Evolutionary conservation across 345 rosid genomes (phyloP), one percentile per base, ranked within the genome.

Genomic region (Brassica rapa): DNA sequence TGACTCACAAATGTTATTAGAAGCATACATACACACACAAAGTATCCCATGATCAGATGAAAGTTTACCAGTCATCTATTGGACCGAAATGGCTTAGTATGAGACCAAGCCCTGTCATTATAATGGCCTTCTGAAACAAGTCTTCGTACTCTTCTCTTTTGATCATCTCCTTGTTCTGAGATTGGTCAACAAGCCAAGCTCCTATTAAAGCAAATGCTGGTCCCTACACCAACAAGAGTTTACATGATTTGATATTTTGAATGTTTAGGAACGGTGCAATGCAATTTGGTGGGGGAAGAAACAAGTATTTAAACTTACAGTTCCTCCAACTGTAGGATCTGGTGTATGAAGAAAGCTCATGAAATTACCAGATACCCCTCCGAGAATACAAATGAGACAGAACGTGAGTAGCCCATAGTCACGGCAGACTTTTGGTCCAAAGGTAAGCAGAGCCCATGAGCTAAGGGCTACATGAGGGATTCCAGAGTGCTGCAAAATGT

Each of bases 271-370:
- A 81, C 33, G 8, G 30, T 27, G 11, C 29, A 43, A 43, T 43
- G 51, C 51, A 63, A 32, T 30, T 39, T 62, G 37, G 43, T 46
- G 55, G 29, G 29, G 3, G 24, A 29, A 51, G 57, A 16, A 23
- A 32, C 0, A 12, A 71, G 53, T 60, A 25, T 4, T 3, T 43
- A 3, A 71, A 19, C 88, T 84, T 87, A 94, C 98, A 2, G 98
- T 90, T 41, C 98, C 97, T 56, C 98, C 97, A 51, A 94, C 96
- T 32, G 93, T 85, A 25, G 90, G 89, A 68, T 84, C 89, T 73
- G 94, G 85, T 5, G 97, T 94, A 70, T 88, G 98, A 74, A 94
- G 91, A 84, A 89, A 94, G 85, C 97, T 94, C 43, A 84, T 87
- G 82, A 90, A 84, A 88, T 92, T 92, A 72, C 97, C 96, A 39